Percentiles rank a stretch among this genome's conserved stretches.
phyloP scores from a whole-genome alignment of 2,329 filamentous ascomycete genomes.

The Talaromyces sp. region DNA sequence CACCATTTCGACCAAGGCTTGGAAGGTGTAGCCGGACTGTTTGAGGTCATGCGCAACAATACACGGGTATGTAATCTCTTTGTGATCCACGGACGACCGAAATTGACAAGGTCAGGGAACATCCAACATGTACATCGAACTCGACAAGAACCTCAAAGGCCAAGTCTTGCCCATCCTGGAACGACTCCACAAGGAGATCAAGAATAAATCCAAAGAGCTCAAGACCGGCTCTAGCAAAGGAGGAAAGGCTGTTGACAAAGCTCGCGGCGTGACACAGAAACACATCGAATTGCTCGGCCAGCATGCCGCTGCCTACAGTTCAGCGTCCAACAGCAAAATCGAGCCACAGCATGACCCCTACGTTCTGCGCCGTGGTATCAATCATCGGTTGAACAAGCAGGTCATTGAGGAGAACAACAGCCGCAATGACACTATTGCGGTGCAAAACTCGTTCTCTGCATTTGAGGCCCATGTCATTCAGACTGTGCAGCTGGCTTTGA shows the following conservation, averaged over 20 bases:
- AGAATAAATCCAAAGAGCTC: constrained; percentile 91
- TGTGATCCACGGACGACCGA: too few species aligned
- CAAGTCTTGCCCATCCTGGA: constrained; percentile 84
- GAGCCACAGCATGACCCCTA: constrained; percentile 79
- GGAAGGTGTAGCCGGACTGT: constrained; percentile 84
- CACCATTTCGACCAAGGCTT: constrained; percentile 88
- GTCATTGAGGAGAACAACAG: constrained; percentile 95
- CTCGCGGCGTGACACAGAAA: constrained; percentile 81
- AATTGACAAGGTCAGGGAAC: constrained; percentile 56
- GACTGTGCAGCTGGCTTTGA: constrained; percentile 76
- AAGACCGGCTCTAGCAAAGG: constrained; percentile 74
- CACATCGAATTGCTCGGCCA: constrained; percentile 92
- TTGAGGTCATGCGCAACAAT: constrained; percentile 90
- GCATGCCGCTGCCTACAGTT: constrained; percentile 75
- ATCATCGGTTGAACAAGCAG: constrained; percentile 84
- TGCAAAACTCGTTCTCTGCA: constrained; percentile 83
- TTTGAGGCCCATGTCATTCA: constrained; percentile 85
- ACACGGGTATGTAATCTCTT: constrained; percentile 57
- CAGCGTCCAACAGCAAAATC: constrained; percentile 63
- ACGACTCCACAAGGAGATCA: constrained; percentile 91
- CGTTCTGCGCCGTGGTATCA: constrained; percentile 73
- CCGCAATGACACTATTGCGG: constrained; percentile 79
- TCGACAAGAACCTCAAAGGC: constrained; percentile 83
- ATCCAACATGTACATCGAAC: constrained; percentile 84
- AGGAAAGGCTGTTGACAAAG: constrained; percentile 87